Evolutionary conservation across 345 rosid species (phyloP).

Genomic region (Toxicodendron radicans): DNA sequence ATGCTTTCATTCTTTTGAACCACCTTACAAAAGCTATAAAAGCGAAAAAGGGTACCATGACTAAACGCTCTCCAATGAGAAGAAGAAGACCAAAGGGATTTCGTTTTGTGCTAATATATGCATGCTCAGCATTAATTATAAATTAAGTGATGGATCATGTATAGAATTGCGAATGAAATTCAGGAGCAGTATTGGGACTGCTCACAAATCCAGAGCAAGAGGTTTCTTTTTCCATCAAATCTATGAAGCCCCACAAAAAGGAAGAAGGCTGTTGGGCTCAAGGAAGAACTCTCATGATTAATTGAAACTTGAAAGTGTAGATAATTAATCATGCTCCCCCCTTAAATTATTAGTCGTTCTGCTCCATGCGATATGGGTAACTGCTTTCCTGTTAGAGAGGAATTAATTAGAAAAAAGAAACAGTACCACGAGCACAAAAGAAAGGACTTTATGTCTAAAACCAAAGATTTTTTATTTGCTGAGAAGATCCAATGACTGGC

Average conservation of each 20-base stretch:
- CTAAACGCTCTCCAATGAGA: constrained; percentile 3
- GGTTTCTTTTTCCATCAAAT: not conserved
- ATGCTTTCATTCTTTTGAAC: constrained; percentile 12
- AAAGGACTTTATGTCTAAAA: not conserved
- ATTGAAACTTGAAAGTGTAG: not conserved
- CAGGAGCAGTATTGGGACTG: not conserved
- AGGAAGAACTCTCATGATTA: constrained; percentile 14
- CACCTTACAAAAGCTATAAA: constrained; percentile 3
- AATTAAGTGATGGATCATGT: not conserved
- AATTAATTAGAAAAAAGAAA: not conserved
- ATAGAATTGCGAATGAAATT: not conserved
- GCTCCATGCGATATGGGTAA: not conserved
- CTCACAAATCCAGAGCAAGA: not conserved
- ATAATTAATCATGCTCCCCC: not conserved
- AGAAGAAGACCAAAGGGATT: not conserved
- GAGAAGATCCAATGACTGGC: not conserved
- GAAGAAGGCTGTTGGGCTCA: constrained; percentile 24
- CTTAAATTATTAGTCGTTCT: constrained; percentile 1
- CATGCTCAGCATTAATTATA: not conserved
- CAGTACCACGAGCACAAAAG: not conserved
- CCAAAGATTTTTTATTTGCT: not conserved
- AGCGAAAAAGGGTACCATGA: constrained; percentile 4
- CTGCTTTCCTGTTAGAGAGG: not conserved
- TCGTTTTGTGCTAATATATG: not conserved
- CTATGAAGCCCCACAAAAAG: not conserved